Evolutionary conservation across 2,329 filamentous ascomycete species (phyloP).

Genomic region (Talaromyces sp.): DNA sequence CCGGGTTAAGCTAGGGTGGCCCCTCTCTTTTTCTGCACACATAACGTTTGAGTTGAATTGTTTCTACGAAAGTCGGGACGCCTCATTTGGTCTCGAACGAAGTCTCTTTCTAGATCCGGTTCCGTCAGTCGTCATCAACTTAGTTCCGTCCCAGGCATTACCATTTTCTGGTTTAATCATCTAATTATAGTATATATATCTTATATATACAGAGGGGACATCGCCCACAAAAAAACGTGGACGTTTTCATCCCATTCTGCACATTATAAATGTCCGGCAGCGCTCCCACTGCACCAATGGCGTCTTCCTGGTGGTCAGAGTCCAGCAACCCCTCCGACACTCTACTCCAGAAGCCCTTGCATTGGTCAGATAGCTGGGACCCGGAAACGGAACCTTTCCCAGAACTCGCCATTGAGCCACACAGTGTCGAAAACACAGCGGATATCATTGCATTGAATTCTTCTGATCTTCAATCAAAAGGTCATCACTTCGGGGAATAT

Average conservation of each 20-base stretch:
- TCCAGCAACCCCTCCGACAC: not conserved
- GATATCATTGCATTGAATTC: slow-evolving; percentile 3
- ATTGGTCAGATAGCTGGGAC: slow-evolving; percentile 7
- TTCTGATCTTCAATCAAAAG: slow-evolving; percentile 5
- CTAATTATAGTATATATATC: slow-evolving; percentile 5
- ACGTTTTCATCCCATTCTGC: not conserved
- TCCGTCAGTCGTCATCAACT: not conserved
- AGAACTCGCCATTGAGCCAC: slow-evolving; percentile 1
- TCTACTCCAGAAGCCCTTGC: slow-evolving; percentile 4
- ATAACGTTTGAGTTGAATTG: not conserved
- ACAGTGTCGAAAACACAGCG: not conserved
- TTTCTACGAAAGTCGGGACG: not conserved
- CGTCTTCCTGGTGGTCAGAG: slow-evolving; percentile 2
- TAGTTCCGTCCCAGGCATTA: not conserved
- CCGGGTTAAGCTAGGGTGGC: slow-evolving; percentile 8
- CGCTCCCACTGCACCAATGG: not conserved
- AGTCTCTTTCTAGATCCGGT: slow-evolving; percentile 1
- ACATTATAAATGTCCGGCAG: slow-evolving; percentile 1
- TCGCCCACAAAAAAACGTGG: not conserved
- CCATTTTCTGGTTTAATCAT: not conserved
- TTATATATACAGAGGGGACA: not conserved
- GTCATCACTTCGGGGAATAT: not conserved
- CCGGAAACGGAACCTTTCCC: slow-evolving; percentile 8
- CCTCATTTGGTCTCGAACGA: slow-evolving; percentile 4
- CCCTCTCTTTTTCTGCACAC: not conserved